A percentile compares a stretch with the other conserved stretches of the same genome.
These are phyloP conservation scores for Saccharomycopsis hybrid DNA, from an alignment of 1,139 yeast species.

Conservation along the genomic window DNA sequence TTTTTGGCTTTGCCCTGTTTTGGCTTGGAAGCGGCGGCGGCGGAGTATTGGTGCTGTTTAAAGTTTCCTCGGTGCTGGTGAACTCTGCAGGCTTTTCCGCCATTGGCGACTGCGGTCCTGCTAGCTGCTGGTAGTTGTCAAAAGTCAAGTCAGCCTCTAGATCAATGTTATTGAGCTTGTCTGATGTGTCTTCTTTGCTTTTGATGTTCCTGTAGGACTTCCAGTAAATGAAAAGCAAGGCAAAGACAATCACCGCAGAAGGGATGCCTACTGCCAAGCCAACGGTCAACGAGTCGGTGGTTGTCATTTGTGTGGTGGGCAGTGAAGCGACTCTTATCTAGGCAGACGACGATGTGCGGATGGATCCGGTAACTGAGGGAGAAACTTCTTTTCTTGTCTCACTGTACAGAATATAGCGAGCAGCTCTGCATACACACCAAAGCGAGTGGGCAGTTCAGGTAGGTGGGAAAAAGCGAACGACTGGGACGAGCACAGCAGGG, in stretches of 20 bases:
- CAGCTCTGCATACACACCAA: too few relatives aligned
- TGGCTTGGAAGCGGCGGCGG: neutral
- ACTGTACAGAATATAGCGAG: too few relatives aligned
- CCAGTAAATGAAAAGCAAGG: constrained; percentile 5
- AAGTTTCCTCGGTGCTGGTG: neutral
- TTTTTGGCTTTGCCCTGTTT: constrained; percentile 8
- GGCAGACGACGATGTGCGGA: too few relatives aligned
- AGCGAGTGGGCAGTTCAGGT: too few relatives aligned
- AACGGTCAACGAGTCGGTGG: constrained; percentile 14
- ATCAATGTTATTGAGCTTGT: constrained; percentile 7
- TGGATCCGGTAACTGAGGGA: too few relatives aligned
- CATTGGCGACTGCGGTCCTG: constrained; percentile 15
- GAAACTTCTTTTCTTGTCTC: too few relatives aligned
- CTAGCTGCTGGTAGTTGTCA: constrained; percentile 19
- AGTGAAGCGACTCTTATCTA: too few relatives aligned
- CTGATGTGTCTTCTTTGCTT: constrained; percentile 7
- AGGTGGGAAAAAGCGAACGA: too few relatives aligned
- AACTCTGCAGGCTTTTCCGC: neutral
- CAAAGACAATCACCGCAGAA: constrained; percentile 15
- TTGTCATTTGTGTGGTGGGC: too few relatives aligned
- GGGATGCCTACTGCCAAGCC: constrained; percentile 21
- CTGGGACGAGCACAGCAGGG: too few relatives aligned
- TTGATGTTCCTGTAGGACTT: constrained; percentile 8
- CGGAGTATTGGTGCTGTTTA: too few relatives aligned
- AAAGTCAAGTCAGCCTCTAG: constrained; percentile 20